phyloP scores from a whole-genome alignment of 1,139 yeast genomes.

The Meyerozyma elateridarum region DNA sequence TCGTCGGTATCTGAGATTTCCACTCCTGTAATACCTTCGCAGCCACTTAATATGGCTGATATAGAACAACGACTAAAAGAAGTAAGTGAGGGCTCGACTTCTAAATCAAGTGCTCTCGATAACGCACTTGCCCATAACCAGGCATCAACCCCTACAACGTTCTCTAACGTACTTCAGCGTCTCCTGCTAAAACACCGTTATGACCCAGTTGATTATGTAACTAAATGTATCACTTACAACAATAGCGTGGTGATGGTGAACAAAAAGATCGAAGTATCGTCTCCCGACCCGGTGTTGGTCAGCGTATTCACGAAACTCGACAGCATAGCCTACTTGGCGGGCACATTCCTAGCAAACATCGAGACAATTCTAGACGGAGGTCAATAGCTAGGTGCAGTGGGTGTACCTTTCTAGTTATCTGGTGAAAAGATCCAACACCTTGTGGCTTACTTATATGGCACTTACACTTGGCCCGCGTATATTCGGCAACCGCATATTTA shows the following conservation, averaged over 20 bases:
- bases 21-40: conserved; percentile 6
- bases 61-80: conserved; percentile 16
- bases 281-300: conserved; percentile 42
- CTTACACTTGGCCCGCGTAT: not conserved
- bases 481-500: no score
- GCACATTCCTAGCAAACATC: conserved; percentile 10
- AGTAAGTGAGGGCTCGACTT: conserved; percentile 6
- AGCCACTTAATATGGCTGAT: conserved; percentile 18
- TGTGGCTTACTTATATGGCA: not conserved
- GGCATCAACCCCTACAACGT: conserved; percentile 9
- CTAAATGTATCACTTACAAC: conserved; percentile 41
- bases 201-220: conserved; percentile 39
- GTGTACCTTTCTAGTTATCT: not conserved
- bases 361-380: conserved; percentile 1
- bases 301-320: conserved; percentile 44
- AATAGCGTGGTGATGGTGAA: conserved; percentile 39
- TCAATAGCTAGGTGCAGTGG: conserved; percentile 2
- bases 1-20: conserved; percentile 9
- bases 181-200: conserved; percentile 29
- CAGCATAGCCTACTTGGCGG: conserved; percentile 35
- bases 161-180: conserved; percentile 25
- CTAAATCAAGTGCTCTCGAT: conserved; percentile 5
- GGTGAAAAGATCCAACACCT: no score
- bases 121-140: not conserved
- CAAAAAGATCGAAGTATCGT: conserved; percentile 39